Evolutionary conservation across 2,329 filamentous ascomycete genomes (phyloP).

Genomic region (Trichoderma sp.): DNA sequence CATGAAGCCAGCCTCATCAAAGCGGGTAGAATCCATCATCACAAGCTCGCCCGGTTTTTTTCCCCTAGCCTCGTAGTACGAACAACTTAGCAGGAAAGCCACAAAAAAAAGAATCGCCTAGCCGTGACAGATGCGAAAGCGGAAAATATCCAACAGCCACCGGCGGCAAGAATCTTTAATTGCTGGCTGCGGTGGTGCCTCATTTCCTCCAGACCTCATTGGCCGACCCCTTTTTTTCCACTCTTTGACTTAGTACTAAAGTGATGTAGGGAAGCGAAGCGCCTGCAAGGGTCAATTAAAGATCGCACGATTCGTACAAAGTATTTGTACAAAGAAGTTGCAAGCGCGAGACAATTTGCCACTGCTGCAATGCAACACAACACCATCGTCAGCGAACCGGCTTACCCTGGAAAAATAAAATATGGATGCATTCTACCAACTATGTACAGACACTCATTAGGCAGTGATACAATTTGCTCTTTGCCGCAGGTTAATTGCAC

Average conservation of each 20-base stretch:
- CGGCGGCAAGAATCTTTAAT: background rate
- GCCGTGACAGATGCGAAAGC: background rate
- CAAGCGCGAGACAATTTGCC: background rate
- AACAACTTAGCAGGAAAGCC: background rate
- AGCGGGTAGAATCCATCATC: background rate
- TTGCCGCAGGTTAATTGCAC: background rate
- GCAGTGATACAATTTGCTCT: background rate
- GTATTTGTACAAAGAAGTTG: background rate
- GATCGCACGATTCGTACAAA: background rate
- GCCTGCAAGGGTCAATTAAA: background rate
- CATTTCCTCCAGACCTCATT: background rate
- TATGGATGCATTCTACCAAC: background rate
- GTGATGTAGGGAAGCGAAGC: conserved; percentile 7
- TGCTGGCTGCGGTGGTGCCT: conserved; percentile 9
- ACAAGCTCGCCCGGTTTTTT: background rate
- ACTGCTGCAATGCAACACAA: background rate
- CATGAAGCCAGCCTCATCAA: background rate
- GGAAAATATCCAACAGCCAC: background rate
- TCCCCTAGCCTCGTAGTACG: background rate
- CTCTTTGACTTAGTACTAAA: background rate
- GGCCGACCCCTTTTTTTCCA: conserved; percentile 15
- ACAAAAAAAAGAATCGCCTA: background rate
- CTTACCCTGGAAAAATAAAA: conserved; percentile 1
- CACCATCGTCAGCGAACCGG: background rate
- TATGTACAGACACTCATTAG: background rate